These are phyloP conservation scores for Plasmopara viticola DNA, from an alignment of 352 stramenopile genomes.

Conservation along the genomic window DNA sequence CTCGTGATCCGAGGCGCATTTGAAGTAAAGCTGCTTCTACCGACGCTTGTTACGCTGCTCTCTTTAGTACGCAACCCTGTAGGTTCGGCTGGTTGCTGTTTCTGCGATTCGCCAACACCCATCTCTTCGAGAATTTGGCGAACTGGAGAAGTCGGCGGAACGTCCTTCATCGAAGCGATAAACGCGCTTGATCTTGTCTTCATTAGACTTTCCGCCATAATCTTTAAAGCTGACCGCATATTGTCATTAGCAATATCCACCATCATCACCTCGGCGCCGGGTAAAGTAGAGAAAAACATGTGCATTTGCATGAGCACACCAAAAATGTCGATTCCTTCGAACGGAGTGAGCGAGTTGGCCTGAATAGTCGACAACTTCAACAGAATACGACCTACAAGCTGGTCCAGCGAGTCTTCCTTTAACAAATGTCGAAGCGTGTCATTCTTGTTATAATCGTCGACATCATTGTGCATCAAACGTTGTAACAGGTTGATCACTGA, in stretches of 20 bases:
- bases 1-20: constrained; percentile 14
- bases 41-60: constrained; percentile 8
- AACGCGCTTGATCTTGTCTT: constrained; percentile 47
- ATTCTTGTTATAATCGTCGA: constrained; percentile 71
- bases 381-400: constrained; percentile 66
- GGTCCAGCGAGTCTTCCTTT: constrained; percentile 72
- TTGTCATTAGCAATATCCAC: constrained; percentile 71
- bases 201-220: constrained; percentile 59
- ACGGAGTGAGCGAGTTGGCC: constrained; percentile 50
- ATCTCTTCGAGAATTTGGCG: constrained; percentile 40
- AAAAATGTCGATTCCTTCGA: constrained; percentile 76
- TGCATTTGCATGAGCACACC: constrained; percentile 85
- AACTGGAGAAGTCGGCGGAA: constrained; percentile 50
- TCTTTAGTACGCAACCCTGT: constrained; percentile 16
- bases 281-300: constrained; percentile 74
- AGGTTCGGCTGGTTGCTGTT: constrained; percentile 17
- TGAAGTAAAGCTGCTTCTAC: constrained; percentile 13
- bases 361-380: constrained; percentile 58
- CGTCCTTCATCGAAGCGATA: constrained; percentile 51
- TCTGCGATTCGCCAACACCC: constrained; percentile 20
- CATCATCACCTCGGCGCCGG: constrained; percentile 53
- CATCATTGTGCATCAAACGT: constrained; percentile 72
- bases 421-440: constrained; percentile 65
- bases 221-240: constrained; percentile 60
- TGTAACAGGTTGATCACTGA: constrained; percentile 76